Evolutionary conservation across 306 rosid genomes (phyloP).

Genomic region (Sindora glabra): DNA sequence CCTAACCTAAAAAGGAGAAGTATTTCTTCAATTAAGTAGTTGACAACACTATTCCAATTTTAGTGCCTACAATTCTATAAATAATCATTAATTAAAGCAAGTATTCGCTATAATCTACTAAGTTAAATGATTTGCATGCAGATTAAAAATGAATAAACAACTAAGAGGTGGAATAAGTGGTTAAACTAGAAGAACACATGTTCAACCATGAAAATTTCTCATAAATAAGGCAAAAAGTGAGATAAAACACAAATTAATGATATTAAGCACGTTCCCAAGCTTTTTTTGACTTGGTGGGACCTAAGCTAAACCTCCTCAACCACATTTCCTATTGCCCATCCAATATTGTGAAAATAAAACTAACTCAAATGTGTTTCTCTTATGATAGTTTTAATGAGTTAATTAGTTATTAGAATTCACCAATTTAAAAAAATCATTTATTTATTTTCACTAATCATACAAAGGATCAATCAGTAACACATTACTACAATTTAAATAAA

Average conservation of each 20-base stretch:
- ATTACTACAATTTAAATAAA: constrained; percentile 87
- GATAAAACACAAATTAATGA: background rate
- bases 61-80: constrained; percentile 89
- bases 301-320: background rate
- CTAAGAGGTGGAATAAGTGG: background rate
- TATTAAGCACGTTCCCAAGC: background rate
- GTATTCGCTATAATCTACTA: constrained; percentile 9
- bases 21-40: constrained; percentile 63
- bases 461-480: constrained; percentile 10
- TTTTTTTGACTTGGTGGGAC: background rate
- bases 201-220: background rate
- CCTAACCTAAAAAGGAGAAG: constrained; percentile 54
- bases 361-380: background rate
- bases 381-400: background rate
- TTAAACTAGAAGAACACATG: background rate
- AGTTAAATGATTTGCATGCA: too few species aligned
- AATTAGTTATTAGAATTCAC: constrained; percentile 7
- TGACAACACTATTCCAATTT: constrained; percentile 58
- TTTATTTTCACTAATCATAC: background rate
- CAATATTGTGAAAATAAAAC: background rate
- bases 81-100: constrained; percentile 15
- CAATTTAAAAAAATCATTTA: constrained; percentile 2
- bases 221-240: background rate
- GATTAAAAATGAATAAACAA: constrained; percentile 3
- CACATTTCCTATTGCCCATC: background rate